Evolutionary conservation across 1,284 basidiomycete genomes (phyloP).

Genomic region (Malassezia caprae): DNA sequence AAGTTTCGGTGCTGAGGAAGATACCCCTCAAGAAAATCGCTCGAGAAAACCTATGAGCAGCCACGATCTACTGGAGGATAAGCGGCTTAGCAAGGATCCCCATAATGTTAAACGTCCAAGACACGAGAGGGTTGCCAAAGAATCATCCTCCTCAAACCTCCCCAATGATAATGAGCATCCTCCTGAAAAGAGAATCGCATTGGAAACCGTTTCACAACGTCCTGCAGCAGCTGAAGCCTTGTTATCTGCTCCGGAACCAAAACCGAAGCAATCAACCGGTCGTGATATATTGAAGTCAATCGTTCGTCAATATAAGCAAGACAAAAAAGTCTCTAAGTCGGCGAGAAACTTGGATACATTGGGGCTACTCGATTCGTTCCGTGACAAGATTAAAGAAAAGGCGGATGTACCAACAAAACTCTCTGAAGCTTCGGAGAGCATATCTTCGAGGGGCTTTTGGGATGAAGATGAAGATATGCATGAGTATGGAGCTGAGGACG

Average conservation of each 20-base stretch:
- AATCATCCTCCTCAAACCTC: not conserved
- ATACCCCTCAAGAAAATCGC: slow-evolving; percentile 4
- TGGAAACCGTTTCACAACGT: not conserved
- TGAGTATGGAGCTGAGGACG: slow-evolving; percentile 38
- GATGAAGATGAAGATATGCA: slow-evolving; percentile 19
- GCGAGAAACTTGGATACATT: not conserved
- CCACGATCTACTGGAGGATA: slow-evolving; percentile 39
- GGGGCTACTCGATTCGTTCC: not conserved
- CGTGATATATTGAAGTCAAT: slow-evolving; percentile 2
- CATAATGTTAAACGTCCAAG: not conserved
- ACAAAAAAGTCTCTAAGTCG: not conserved
- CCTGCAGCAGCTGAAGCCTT: not conserved
- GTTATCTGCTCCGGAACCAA: not conserved
- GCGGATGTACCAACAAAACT: not conserved
- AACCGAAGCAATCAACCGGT: not conserved
- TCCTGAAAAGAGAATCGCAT: not conserved
- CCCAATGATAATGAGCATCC: not conserved
- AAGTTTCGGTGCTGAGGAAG: slow-evolving; percentile 37
- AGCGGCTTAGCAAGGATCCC: slow-evolving; percentile 22
- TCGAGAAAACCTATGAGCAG: slow-evolving; percentile 32
- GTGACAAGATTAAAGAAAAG: not conserved
- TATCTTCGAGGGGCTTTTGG: not conserved
- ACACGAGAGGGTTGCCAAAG: not conserved
- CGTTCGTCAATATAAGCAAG: slow-evolving; percentile 1
- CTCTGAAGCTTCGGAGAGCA: not conserved